phyloP scores from a whole-genome alignment of 768 basidiomycete species.

The Rhizopogon sp. region DNA sequence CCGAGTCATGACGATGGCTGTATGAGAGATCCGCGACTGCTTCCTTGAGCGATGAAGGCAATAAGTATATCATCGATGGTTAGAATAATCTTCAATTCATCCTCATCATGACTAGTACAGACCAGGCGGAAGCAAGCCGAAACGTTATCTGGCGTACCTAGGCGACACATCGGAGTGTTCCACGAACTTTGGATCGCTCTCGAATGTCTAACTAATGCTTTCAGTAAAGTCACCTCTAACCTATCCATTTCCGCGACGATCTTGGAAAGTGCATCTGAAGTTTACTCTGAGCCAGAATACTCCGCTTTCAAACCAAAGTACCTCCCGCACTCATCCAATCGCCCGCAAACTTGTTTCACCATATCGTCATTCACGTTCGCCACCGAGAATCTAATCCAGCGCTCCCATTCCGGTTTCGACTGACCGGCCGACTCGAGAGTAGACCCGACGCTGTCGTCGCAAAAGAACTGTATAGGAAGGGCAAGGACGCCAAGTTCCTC shows the following conservation, averaged over 20 bases:
- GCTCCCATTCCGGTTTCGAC: slow-evolving; percentile 36
- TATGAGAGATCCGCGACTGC: too few relatives aligned
- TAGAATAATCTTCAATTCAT: too few relatives aligned
- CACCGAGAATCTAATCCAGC: slow-evolving; percentile 77
- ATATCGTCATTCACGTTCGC: slow-evolving; percentile 72
- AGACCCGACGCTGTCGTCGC: slow-evolving; percentile 8
- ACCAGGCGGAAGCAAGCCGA: too few relatives aligned
- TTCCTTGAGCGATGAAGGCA: too few relatives aligned
- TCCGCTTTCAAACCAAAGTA: slow-evolving; percentile 31
- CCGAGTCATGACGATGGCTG: too few relatives aligned
- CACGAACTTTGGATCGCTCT: too few relatives aligned
- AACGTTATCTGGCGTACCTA: not conserved
- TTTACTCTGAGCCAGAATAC: not conserved
- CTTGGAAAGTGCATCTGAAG: not conserved
- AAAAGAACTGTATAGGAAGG: slow-evolving; percentile 66
- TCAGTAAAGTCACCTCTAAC: not conserved
- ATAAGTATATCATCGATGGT: too few relatives aligned
- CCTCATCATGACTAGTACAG: too few relatives aligned
- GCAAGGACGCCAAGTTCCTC: slow-evolving; percentile 57
- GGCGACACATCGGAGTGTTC: too few relatives aligned
- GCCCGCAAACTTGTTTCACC: slow-evolving; percentile 45
- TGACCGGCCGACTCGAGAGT: slow-evolving; percentile 17
- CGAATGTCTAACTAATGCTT: too few relatives aligned
- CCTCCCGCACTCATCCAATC: slow-evolving; percentile 36
- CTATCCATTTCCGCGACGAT: not conserved